Base-by-base conservation (phyloP, 2,329 filamentous ascomycete genomes). In the Aspergillus versicolor region DNA sequence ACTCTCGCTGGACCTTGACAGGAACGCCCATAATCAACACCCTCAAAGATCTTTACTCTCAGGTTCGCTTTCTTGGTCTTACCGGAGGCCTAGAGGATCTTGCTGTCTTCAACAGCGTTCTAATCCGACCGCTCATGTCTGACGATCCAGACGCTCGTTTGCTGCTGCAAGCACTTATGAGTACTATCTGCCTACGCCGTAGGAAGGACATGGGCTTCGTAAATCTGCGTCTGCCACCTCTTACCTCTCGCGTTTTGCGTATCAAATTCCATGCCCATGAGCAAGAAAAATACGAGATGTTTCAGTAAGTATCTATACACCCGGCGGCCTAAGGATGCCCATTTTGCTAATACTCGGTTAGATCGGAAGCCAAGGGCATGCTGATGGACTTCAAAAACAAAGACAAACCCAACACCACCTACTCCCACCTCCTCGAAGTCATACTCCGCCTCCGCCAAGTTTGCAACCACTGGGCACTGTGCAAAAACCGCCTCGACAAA, bases 141-240 rank as follows among this genome's bases (percentile, higher is more conserved):
- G 85, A 84, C 1, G 81, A 86, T 15, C 70, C 75, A 1, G 76
- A 80, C 34, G 88, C 86, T 12, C 86, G 85, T 47, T 73, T 81
- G 11, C 77, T 93, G 3, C 80, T 95, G 3, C 89, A 93, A 67
- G 82, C 85, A 5, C 80, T 96, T 44, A 92, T 96, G 85, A 81
- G 82, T n/a, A 86, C 89, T 17, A 82, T 96, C 46, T 94, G 90
- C 65, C 79, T 96, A 21, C 84, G 92, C 38, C 85, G 92, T 38
- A 88, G 87, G 72, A 96, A 96, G 71, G 88, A 93, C 55, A 96
- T 96, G 91, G 82, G 82, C 5, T 96, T 95, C 67, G 84, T 96
- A 52, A 90, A 96, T 63, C 78, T 96, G 19, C 88, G 86, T 60
- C 80, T 96, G 8, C 91, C 92, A 0, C 79, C 86, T 13, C 86